A percentile compares a stretch with the other conserved stretches of the same genome.
Evolutionary conservation across 768 basidiomycete genomes (phyloP).

Genomic region (Suillus clintonianus): DNA sequence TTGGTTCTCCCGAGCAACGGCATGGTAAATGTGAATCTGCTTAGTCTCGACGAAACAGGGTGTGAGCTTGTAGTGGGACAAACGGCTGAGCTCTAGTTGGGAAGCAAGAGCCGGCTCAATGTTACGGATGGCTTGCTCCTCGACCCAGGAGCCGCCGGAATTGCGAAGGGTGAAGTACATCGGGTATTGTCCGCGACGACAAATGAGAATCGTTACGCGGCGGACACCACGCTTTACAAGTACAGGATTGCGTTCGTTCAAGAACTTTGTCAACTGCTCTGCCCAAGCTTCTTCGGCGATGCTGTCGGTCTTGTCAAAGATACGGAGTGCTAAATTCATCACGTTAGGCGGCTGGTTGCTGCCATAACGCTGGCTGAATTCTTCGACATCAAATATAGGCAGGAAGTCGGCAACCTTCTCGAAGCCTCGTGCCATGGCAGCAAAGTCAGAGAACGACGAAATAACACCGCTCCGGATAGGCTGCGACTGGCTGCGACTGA

Average conservation of each 20-base stretch:
- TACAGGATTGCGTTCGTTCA: constrained; percentile 65
- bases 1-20: constrained; percentile 92
- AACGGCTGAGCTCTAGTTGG: constrained; percentile 94
- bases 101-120: constrained; percentile 97
- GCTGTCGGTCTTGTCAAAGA: constrained; percentile 81
- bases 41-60: constrained; percentile 97
- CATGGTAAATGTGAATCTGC: constrained; percentile 98
- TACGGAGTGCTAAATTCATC: constrained; percentile 89
- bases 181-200: constrained; percentile 89
- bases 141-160: constrained; percentile 73
- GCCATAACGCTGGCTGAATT: constrained; percentile 78
- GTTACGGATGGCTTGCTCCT: constrained; percentile 96
- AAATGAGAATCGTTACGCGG: constrained; percentile 89
- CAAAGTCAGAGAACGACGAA: constrained; percentile 82
- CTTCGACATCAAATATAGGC: constrained; percentile 70
- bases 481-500: constrained; percentile 82
- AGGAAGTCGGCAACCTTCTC: constrained; percentile 70
- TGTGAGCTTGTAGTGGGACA: constrained; percentile 94
- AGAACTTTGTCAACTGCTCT: constrained; percentile 65
- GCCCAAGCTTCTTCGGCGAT: constrained; percentile 78
- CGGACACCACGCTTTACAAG: constrained; percentile 81
- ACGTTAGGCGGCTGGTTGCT: constrained; percentile 85
- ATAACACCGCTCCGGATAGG: constrained; percentile 91
- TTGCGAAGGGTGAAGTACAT: constrained; percentile 91
- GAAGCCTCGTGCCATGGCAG: constrained; percentile 71